phyloP scores from a whole-genome alignment of 2,329 filamentous ascomycete genomes.

The Macrophomina pseudophaseolina region DNA sequence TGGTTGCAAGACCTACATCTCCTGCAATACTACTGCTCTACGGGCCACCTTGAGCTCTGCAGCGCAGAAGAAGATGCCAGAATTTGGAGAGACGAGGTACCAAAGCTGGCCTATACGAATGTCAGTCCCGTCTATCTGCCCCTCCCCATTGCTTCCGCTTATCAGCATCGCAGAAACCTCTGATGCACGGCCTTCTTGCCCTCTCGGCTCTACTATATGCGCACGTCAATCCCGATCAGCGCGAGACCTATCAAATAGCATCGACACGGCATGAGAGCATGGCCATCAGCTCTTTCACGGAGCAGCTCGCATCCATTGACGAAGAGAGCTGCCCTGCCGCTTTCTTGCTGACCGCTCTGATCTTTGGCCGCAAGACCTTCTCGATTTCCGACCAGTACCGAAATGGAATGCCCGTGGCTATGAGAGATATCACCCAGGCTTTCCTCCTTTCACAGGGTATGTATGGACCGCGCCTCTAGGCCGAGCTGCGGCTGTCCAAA shows the following conservation, averaged over 20 bases:
- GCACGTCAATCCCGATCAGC: not conserved
- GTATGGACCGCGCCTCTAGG: too few relatives aligned
- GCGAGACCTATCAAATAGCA: not conserved
- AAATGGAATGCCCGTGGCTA: not conserved
- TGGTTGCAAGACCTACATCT: not conserved
- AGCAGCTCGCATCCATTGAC: not conserved
- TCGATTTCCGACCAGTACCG: not conserved
- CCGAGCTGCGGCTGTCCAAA: too few relatives aligned
- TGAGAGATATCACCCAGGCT: not conserved
- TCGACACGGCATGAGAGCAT: not conserved
- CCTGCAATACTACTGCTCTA: not conserved
- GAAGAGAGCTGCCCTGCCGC: not conserved
- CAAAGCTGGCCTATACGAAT: not conserved
- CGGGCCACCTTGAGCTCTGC: not conserved
- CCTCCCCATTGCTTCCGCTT: not conserved
- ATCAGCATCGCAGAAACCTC: not conserved
- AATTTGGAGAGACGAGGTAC: not conserved
- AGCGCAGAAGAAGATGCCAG: not conserved
- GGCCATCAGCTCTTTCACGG: not conserved
- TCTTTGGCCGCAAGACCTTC: not conserved
- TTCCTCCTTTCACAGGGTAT: not conserved
- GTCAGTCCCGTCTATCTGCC: not conserved
- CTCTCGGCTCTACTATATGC: not conserved
- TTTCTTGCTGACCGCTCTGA: not conserved
- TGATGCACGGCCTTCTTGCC: not conserved